Evolutionary conservation across 2,329 filamentous ascomycete species (phyloP).

Genomic region (Aspergillus candidus): DNA sequence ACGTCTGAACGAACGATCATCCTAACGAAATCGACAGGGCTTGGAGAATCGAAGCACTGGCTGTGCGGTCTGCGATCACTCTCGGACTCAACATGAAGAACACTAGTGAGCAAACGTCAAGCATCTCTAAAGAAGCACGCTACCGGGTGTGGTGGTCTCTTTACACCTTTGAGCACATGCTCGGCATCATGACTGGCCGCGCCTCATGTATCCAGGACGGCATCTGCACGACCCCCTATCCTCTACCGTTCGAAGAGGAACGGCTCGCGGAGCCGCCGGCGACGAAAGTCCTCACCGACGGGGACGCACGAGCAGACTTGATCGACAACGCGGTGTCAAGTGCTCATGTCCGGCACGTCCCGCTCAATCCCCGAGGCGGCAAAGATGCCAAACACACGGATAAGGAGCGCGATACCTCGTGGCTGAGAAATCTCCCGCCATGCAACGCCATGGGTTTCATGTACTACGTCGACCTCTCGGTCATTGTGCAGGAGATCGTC

Average conservation of each 20-base stretch:
- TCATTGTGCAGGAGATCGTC: constrained; percentile 38
- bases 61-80: constrained; percentile 38
- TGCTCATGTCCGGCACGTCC: constrained; percentile 25
- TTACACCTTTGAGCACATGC: constrained; percentile 39
- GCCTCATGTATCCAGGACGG: constrained; percentile 39
- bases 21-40: constrained; percentile 22
- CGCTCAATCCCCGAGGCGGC: constrained; percentile 24
- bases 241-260: constrained; percentile 38
- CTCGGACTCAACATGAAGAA: constrained; percentile 43
- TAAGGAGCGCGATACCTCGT: constrained; percentile 24
- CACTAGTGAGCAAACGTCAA: constrained; percentile 31
- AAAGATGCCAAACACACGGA: constrained; percentile 19
- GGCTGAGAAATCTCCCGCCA: constrained; percentile 32
- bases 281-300: constrained; percentile 28
- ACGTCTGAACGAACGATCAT: not conserved
- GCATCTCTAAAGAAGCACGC: constrained; percentile 40
- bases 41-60: constrained; percentile 39
- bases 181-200: constrained; percentile 43
- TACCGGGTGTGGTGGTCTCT: constrained; percentile 44
- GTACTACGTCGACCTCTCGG: constrained; percentile 34
- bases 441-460: constrained; percentile 34
- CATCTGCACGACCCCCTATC: constrained; percentile 39
- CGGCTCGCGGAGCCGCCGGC: constrained; percentile 29
- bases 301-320: constrained; percentile 25
- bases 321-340: constrained; percentile 29